Percentiles rank a stretch among this genome's conserved stretches.
Conservation (phyloP, 257 asterid species). For the Jaltomata sinuosa region DNA sequence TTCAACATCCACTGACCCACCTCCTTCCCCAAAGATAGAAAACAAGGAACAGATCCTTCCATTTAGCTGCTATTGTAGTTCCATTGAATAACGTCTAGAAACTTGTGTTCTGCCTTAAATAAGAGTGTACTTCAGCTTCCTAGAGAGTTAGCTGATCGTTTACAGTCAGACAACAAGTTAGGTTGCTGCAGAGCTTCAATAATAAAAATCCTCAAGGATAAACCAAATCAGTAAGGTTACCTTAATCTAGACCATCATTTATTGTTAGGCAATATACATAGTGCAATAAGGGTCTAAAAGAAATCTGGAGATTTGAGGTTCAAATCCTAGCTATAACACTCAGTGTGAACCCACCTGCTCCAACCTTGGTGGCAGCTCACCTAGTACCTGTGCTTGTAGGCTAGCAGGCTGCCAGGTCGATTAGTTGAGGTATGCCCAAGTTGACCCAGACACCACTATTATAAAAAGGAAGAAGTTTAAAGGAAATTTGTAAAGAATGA, state of each 20-base stretch:
- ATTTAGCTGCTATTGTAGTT: not conserved
- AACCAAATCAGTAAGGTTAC: not conserved
- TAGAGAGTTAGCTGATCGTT: not conserved
- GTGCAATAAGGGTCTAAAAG: not conserved
- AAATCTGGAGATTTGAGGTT: not conserved
- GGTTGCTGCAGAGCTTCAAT: not conserved
- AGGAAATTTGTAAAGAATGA: not conserved
- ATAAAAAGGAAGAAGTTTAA: not conserved
- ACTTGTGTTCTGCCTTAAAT: not conserved
- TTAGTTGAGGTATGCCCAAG: not conserved
- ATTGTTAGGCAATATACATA: not conserved
- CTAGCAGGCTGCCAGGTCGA: not conserved
- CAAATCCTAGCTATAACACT: not conserved
- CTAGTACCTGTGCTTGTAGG: not conserved
- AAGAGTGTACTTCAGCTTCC: not conserved
- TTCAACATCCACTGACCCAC: not conserved
- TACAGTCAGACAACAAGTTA: not conserved
- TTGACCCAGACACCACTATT: not conserved
- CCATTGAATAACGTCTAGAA: not conserved
- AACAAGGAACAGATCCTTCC: not conserved
- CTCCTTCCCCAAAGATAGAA: not conserved
- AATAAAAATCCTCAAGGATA: not conserved
- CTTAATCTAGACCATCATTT: not conserved
- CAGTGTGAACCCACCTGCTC: not conserved
- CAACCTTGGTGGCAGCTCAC: not conserved